Evolutionary conservation across 345 rosid genomes (phyloP).

Genomic region (Xanthoceras sorbifolium): DNA sequence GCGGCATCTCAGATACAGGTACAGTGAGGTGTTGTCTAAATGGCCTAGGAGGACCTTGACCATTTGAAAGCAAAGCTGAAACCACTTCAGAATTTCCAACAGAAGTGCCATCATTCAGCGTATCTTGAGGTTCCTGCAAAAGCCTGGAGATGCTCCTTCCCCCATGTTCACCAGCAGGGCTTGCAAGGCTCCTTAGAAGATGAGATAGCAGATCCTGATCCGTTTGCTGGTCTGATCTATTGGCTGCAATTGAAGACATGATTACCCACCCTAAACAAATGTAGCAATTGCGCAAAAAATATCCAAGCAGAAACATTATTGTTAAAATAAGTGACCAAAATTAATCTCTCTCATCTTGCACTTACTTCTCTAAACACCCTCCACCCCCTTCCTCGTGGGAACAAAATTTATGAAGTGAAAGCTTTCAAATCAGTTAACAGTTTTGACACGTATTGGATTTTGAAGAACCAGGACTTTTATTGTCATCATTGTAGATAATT

Average conservation of each 20-base stretch:
- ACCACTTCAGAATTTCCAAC: constrained; percentile 48
- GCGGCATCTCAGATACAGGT: constrained; percentile 40
- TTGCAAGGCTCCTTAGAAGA: constrained; percentile 79
- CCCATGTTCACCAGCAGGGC: constrained; percentile 51
- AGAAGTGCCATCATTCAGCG: constrained; percentile 46
- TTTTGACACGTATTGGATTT: not conserved
- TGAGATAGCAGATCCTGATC: constrained; percentile 84
- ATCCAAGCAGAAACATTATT: not conserved
- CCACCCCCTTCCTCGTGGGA: not conserved
- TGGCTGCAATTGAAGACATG: constrained; percentile 58
- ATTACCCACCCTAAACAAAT: constrained; percentile 10
- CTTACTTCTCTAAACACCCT: not conserved
- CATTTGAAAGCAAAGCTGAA: constrained; percentile 53
- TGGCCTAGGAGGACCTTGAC: constrained; percentile 45
- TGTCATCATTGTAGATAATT: too few relatives aligned
- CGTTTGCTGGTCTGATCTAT: constrained; percentile 55
- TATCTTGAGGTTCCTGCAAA: constrained; percentile 61
- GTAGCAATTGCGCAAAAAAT: not conserved
- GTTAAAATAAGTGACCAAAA: not conserved
- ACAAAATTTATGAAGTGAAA: not conserved
- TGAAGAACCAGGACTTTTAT: not conserved
- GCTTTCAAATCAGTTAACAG: not conserved
- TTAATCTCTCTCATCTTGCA: not conserved
- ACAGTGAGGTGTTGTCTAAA: constrained; percentile 43
- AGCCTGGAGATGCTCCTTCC: constrained; percentile 66